Conservation (phyloP, 73 alveolate species). For the Blepharisma stoltei region DNA sequence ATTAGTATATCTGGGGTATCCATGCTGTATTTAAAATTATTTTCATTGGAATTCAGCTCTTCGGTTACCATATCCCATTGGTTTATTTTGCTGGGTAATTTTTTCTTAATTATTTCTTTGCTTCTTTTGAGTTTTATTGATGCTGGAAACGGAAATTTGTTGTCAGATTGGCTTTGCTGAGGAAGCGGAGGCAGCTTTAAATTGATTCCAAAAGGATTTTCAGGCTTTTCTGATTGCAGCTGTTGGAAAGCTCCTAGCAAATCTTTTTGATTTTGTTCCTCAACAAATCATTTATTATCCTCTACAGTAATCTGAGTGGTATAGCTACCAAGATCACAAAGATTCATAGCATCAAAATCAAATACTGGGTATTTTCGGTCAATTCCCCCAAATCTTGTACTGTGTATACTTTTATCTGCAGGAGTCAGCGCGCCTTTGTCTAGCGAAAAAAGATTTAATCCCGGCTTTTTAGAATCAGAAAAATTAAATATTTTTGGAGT, state of each 20-base stretch:
- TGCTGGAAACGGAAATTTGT: conserved; percentile 6
- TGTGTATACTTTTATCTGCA: background rate
- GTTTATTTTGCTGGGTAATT: background rate
- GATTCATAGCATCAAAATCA: background rate
- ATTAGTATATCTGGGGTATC: background rate
- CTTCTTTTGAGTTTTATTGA: background rate
- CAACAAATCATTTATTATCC: background rate
- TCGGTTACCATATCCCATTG: background rate
- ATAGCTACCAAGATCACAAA: background rate
- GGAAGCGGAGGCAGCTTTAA: conserved; percentile 7
- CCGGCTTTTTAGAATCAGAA: background rate
- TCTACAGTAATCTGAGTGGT: background rate
- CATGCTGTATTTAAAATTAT: background rate
- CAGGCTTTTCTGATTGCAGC: background rate
- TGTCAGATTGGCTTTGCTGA: background rate
- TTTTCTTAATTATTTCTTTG: background rate
- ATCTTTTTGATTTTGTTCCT: background rate
- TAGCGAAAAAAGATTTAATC: background rate
- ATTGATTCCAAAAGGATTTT: conserved; percentile 3
- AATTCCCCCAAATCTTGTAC: background rate
- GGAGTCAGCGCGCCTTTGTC: background rate
- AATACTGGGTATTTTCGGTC: background rate
- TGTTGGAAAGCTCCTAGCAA: conserved; percentile 5
- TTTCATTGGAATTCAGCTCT: background rate
- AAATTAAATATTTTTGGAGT: background rate